A percentile compares a stretch with the other conserved stretches of the same genome.
Conservation (phyloP, 768 basidiomycete species). For the Suillus bovinus region DNA sequence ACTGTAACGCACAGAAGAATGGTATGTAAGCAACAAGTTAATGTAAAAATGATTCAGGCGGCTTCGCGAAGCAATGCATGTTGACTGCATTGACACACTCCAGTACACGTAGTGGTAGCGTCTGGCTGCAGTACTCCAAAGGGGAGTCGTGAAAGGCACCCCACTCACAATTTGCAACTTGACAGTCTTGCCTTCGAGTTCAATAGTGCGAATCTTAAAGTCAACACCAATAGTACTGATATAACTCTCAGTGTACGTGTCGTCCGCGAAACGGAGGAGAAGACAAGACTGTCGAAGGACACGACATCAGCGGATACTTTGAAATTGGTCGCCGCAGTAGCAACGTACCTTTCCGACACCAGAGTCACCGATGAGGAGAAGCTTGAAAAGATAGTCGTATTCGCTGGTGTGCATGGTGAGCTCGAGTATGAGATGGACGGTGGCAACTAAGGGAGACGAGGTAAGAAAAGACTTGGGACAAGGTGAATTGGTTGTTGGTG, state of each 20-base stretch:
- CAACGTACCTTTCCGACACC: constrained; percentile 86
- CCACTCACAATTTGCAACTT: constrained; percentile 94
- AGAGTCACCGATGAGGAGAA: constrained; percentile 92
- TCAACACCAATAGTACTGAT: constrained; percentile 98
- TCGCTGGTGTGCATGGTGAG: constrained; percentile 84
- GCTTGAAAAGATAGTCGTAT: constrained; percentile 96
- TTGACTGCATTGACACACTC: not conserved
- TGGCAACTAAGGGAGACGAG: constrained; percentile 27
- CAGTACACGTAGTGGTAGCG: not conserved
- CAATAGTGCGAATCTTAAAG: constrained; percentile 99
- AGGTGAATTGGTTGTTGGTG: constrained; percentile 35
- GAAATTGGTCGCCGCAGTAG: constrained; percentile 17
- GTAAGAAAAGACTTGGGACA: constrained; percentile 39
- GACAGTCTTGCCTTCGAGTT: constrained; percentile 97
- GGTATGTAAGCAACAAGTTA: constrained; percentile 29
- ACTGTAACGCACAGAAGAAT: constrained; percentile 43
- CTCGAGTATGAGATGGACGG: constrained; percentile 21
- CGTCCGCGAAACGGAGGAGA: constrained; percentile 91
- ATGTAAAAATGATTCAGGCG: not conserved
- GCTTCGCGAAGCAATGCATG: not conserved
- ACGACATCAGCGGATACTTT: constrained; percentile 24
- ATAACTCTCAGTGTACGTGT: constrained; percentile 97
- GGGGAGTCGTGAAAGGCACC: constrained; percentile 9
- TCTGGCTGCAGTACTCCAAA: not conserved
- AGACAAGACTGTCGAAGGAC: constrained; percentile 75